Evolutionary conservation across 1,284 basidiomycete species (phyloP).

Genomic region (Apiotrichum laibachii): DNA sequence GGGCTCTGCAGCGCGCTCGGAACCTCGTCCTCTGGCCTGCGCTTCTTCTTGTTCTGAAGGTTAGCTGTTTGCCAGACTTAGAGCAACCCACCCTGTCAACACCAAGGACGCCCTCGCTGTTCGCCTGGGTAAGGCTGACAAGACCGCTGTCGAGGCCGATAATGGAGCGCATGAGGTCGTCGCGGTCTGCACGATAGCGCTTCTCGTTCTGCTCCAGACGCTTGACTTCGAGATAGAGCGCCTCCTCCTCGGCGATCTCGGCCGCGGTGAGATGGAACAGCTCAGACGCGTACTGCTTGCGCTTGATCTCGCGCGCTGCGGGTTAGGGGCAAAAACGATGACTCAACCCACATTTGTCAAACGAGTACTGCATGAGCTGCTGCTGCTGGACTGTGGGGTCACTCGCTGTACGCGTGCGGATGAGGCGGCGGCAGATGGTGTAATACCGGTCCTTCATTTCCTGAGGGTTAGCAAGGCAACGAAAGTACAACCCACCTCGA

Average conservation of each 20-base stretch:
- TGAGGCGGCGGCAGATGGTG: slow-evolving; percentile 82
- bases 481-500: slow-evolving; percentile 60
- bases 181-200: slow-evolving; percentile 81
- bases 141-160: slow-evolving; percentile 81
- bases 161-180: slow-evolving; percentile 80
- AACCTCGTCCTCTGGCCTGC: slow-evolving; percentile 38
- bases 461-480: slow-evolving; percentile 52
- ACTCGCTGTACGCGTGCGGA: slow-evolving; percentile 73
- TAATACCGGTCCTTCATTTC: slow-evolving; percentile 95
- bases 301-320: slow-evolving; percentile 77
- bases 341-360: slow-evolving; percentile 69
- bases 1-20: slow-evolving; percentile 19
- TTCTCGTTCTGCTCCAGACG: slow-evolving; percentile 90
- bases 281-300: slow-evolving; percentile 82
- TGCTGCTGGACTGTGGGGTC: slow-evolving; percentile 70
- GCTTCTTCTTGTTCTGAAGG: slow-evolving; percentile 47
- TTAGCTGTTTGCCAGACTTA: neutral
- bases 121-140: slow-evolving; percentile 55
- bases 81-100: slow-evolving; percentile 24
- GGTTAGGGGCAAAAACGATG: slow-evolving; percentile 5
- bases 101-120: slow-evolving; percentile 49
- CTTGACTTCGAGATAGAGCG: slow-evolving; percentile 89
- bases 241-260: slow-evolving; percentile 93
- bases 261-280: slow-evolving; percentile 82
- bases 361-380: slow-evolving; percentile 68